phyloP scores from a whole-genome alignment of 1,284 basidiomycete species.

The Papiliotrema flavescens region DNA sequence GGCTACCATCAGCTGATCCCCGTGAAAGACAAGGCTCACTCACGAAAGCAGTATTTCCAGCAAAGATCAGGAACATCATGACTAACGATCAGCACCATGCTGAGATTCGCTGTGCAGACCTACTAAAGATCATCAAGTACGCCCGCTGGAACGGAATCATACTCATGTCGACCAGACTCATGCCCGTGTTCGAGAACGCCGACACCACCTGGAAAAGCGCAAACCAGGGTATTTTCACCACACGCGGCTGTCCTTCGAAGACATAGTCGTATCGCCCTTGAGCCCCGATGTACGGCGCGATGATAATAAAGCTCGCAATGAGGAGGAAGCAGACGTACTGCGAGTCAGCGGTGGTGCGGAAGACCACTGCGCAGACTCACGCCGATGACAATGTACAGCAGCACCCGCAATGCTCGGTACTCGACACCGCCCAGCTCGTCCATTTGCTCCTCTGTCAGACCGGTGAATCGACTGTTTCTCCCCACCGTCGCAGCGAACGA shows the following conservation, averaged over 20 bases:
- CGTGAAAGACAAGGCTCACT: constrained; percentile 46
- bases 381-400: constrained; percentile 69
- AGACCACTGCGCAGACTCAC: constrained; percentile 56
- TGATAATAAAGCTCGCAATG: constrained; percentile 63
- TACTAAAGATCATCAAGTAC: constrained; percentile 69
- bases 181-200: constrained; percentile 85
- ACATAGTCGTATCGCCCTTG: constrained; percentile 52
- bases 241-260: constrained; percentile 58
- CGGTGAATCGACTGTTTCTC: constrained; percentile 80
- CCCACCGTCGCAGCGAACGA: constrained; percentile 80
- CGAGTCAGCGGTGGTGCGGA: no score
- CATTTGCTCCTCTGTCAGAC: constrained; percentile 74
- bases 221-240: constrained; percentile 68
- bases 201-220: constrained; percentile 81
- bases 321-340: constrained; percentile 73
- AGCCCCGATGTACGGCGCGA: constrained; percentile 72
- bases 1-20: constrained; percentile 53
- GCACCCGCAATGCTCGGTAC: constrained; percentile 76
- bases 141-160: constrained; percentile 84
- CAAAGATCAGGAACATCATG: constrained; percentile 65
- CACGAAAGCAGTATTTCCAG: constrained; percentile 89
- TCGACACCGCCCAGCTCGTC: constrained; percentile 93
- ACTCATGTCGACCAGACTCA: constrained; percentile 81
- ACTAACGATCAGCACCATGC: constrained; percentile 10
- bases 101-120: constrained; percentile 2